Percentiles rank a stretch among this genome's conserved stretches.
These are phyloP conservation scores for Uncinocarpus reesii DNA, from an alignment of 2,329 filamentous ascomycete species.

Conservation along the genomic window DNA sequence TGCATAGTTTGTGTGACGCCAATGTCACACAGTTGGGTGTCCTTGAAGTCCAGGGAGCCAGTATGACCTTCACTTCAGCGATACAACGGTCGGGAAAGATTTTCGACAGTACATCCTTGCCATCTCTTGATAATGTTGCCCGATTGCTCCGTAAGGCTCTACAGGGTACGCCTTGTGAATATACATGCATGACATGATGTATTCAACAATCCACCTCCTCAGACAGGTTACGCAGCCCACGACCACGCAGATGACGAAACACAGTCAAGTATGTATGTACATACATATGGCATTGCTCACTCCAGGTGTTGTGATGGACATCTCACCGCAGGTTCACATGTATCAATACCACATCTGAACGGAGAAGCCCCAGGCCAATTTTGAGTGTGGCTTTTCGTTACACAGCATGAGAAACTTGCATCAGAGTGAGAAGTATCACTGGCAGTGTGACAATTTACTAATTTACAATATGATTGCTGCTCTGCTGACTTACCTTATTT, in stretches of 20 bases:
- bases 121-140: neutral
- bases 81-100: conserved; percentile 6
- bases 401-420: neutral
- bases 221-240: neutral
- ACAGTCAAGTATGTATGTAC: neutral
- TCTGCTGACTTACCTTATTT: neutral
- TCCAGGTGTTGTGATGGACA: neutral
- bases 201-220: neutral
- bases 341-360: neutral
- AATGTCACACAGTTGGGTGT: conserved; percentile 1
- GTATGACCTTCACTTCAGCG: neutral
- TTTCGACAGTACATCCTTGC: neutral
- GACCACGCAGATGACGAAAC: neutral
- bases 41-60: neutral
- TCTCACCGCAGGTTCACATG: neutral
- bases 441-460: too few species aligned
- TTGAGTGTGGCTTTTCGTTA: neutral
- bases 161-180: neutral
- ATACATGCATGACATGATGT: neutral
- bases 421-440: neutral
- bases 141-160: neutral
- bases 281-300: neutral
- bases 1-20: conserved; percentile 1
- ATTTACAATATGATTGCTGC: neutral
- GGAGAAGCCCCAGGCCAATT: neutral